These are phyloP conservation scores for Jaapia argillacea DNA, from an alignment of 768 basidiomycete species.

Conservation along the genomic window DNA sequence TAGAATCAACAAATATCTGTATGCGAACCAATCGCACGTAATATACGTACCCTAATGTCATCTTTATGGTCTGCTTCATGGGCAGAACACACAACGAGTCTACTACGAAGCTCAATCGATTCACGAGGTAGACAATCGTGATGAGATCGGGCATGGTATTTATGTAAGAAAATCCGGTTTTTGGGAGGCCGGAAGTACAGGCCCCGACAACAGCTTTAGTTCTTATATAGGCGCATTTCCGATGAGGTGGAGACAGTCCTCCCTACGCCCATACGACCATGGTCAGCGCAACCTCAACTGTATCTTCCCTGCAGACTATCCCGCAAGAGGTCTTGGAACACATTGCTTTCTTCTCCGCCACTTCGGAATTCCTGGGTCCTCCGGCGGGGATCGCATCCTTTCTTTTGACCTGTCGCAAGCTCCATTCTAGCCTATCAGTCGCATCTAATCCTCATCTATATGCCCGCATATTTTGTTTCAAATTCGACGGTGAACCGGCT, in stretches of 20 bases:
- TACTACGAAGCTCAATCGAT: too few relatives aligned
- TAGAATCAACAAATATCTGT: too few relatives aligned
- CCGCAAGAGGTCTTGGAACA: slow-evolving; percentile 76
- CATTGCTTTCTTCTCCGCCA: slow-evolving; percentile 59
- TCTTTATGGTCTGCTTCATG: too few relatives aligned
- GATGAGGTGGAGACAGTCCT: background rate
- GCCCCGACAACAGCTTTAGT: background rate
- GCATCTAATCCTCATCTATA: slow-evolving; percentile 58
- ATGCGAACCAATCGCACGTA: too few relatives aligned
- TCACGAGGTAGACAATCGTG: too few relatives aligned
- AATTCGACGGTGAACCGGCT: slow-evolving; percentile 72
- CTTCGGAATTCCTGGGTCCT: slow-evolving; percentile 43
- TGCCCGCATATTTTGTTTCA: slow-evolving; percentile 52
- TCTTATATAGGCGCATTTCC: background rate
- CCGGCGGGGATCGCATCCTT: slow-evolving; percentile 50
- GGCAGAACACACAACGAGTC: too few relatives aligned
- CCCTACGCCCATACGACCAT: background rate
- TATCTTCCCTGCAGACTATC: slow-evolving; percentile 29
- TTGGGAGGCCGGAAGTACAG: background rate
- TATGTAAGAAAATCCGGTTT: background rate
- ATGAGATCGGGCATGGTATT: too few relatives aligned
- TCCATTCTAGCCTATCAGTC: slow-evolving; percentile 41
- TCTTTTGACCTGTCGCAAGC: slow-evolving; percentile 35
- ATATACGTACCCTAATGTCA: too few relatives aligned
- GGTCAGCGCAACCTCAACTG: background rate